phyloP scores from a whole-genome alignment of 2,329 filamentous ascomycete genomes.

The Neophaeococcomyces mojaviensis region DNA sequence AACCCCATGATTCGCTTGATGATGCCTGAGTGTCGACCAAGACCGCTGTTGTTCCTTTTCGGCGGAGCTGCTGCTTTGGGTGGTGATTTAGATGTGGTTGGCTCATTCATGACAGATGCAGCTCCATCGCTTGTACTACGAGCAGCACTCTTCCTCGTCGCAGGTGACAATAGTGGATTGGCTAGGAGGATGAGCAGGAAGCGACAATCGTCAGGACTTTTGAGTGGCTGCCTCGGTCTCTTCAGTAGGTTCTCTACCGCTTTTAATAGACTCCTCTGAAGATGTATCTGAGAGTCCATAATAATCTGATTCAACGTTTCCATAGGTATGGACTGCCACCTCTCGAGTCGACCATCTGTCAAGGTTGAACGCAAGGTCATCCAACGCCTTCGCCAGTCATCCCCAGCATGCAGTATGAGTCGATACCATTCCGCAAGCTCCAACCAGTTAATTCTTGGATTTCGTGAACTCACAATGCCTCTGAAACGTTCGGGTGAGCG shows the following conservation, averaged over 20 bases:
- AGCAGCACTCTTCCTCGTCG: conserved; percentile 20
- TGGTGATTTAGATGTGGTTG: conserved; percentile 10
- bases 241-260: conserved; percentile 72
- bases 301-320: conserved; percentile 39
- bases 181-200: conserved; percentile 71
- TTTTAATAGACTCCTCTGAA: conserved; percentile 65
- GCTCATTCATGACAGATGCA: conserved; percentile 13
- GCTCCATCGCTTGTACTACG: conserved; percentile 12
- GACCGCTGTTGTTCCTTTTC: conserved; percentile 30
- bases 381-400: conserved; percentile 57
- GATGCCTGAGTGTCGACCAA: conserved; percentile 70
- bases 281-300: conserved; percentile 58
- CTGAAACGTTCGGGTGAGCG: conserved; percentile 26
- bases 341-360: conserved; percentile 12
- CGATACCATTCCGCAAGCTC: conserved; percentile 68
- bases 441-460: conserved; percentile 67
- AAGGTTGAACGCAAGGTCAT: conserved; percentile 41
- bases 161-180: conserved; percentile 65
- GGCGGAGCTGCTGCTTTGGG: conserved; percentile 18
- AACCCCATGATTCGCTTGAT: conserved; percentile 79
- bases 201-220: conserved; percentile 61
- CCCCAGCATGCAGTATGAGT: conserved; percentile 59
- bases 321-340: conserved; percentile 36
- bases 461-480: conserved; percentile 48
- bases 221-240: conserved; percentile 63